Conservation (phyloP, 768 basidiomycete species). For the Amanita muscaria region DNA sequence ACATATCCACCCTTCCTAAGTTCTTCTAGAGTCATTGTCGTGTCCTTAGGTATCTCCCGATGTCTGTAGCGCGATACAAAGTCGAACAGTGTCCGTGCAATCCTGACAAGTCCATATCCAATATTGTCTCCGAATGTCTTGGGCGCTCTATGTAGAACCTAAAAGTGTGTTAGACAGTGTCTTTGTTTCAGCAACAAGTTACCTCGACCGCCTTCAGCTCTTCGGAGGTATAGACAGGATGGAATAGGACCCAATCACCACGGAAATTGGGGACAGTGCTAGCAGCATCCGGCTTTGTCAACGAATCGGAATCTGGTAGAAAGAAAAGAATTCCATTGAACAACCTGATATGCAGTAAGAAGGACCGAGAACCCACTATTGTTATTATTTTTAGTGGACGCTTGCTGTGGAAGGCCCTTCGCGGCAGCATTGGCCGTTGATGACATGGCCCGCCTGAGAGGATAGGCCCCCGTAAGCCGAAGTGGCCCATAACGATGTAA, state of each 20-base stretch:
- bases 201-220: slow-evolving; percentile 72
- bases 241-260: slow-evolving; percentile 88
- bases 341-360: neutral
- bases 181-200: no score
- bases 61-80: slow-evolving; percentile 81
- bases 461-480: neutral
- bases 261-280: slow-evolving; percentile 47
- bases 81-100: slow-evolving; percentile 67
- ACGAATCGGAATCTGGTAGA: slow-evolving; percentile 6
- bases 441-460: neutral
- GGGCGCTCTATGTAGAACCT: slow-evolving; percentile 66
- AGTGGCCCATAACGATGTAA: neutral
- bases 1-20: slow-evolving; percentile 68
- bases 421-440: neutral
- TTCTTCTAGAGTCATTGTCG: slow-evolving; percentile 61
- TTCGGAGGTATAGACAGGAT: slow-evolving; percentile 78
- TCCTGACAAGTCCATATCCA: slow-evolving; percentile 53
- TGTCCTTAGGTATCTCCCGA: slow-evolving; percentile 48
- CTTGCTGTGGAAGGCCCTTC: no score
- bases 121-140: slow-evolving; percentile 65
- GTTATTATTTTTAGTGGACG: neutral
- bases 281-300: slow-evolving; percentile 37
- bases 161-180: no score
- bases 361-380: neutral
- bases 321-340: no score